Conservation (phyloP, 208 protist species). For the Trypanosoma melophagium region DNA sequence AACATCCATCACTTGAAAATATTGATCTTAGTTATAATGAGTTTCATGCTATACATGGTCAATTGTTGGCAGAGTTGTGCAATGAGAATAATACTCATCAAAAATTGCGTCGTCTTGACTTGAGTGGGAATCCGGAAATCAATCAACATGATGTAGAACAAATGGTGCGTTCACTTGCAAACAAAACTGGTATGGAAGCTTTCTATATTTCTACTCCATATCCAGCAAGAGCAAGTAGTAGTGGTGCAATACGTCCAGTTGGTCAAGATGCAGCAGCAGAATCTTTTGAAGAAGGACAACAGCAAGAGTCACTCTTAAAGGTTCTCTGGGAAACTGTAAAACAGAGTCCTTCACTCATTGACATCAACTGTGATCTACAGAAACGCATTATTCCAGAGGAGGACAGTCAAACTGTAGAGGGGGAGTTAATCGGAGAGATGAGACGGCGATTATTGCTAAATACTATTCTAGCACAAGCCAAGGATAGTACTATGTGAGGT, state of each 20-base stretch:
- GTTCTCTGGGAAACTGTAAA: conserved; percentile 28
- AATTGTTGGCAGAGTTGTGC: conserved; percentile 34
- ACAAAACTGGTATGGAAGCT: conserved; percentile 39
- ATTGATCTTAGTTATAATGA: conserved; percentile 80
- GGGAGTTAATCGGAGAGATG: conserved; percentile 32
- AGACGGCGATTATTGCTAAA: conserved; percentile 56
- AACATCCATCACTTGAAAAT: conserved; percentile 37
- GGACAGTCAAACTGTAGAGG: neutral
- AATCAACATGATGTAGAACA: conserved; percentile 24
- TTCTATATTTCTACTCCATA: conserved; percentile 39
- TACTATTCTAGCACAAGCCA: conserved; percentile 32
- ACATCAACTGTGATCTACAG: conserved; percentile 31
- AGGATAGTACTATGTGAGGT: neutral
- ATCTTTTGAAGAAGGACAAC: conserved; percentile 6
- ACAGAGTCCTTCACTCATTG: conserved; percentile 42
- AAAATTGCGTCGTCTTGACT: conserved; percentile 36
- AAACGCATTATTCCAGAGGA: conserved; percentile 16
- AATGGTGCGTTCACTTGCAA: conserved; percentile 28
- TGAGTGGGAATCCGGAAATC: conserved; percentile 49
- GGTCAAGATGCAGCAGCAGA: conserved; percentile 23
- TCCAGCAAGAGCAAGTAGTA: neutral
- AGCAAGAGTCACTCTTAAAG: conserved; percentile 31
- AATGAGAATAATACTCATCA: conserved; percentile 7
- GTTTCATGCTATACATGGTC: conserved; percentile 48
- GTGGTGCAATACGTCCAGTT: conserved; percentile 10